Evolutionary conservation across 192 early-diverging fungal genomes (phyloP).

Genomic region (Linnemannia elongata): DNA sequence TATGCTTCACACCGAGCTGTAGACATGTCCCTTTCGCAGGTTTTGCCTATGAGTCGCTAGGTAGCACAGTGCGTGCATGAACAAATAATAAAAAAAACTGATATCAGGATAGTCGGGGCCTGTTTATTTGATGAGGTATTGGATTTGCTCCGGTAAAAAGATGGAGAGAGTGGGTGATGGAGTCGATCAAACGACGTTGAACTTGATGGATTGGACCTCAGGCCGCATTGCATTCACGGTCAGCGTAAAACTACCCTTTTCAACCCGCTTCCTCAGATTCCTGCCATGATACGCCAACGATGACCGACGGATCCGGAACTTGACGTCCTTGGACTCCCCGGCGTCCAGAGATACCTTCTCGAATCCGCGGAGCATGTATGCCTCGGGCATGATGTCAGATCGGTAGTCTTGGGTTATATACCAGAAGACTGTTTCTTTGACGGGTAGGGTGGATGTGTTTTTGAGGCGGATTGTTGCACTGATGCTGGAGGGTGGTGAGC

Average conservation of each 20-base stretch:
- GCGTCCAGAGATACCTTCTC: constrained; percentile 61
- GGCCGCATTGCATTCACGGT: constrained; percentile 56
- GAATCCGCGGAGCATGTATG: constrained; percentile 67
- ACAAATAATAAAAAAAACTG: background rate
- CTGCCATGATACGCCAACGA: constrained; percentile 38
- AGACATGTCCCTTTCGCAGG: background rate
- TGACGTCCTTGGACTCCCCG: constrained; percentile 60
- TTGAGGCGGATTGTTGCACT: constrained; percentile 54
- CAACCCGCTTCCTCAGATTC: constrained; percentile 24
- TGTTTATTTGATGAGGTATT: too few species aligned
- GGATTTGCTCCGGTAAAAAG: background rate
- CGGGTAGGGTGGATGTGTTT: constrained; percentile 60
- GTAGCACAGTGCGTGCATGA: background rate
- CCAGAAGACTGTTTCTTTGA: constrained; percentile 70
- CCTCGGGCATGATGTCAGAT: constrained; percentile 63
- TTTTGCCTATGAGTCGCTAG: background rate
- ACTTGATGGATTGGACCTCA: constrained; percentile 42
- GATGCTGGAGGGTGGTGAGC: constrained; percentile 29
- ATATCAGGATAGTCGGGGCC: too few species aligned
- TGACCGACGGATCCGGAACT: constrained; percentile 55
- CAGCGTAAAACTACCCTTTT: constrained; percentile 44
- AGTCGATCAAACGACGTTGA: constrained; percentile 14
- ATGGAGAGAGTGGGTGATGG: background rate
- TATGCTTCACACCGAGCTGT: constrained; percentile 58
- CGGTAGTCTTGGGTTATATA: constrained; percentile 70